These are phyloP conservation scores for Phytopythium cucurbitacearum DNA, from an alignment of 352 stramenopile species.

Conservation along the genomic window DNA sequence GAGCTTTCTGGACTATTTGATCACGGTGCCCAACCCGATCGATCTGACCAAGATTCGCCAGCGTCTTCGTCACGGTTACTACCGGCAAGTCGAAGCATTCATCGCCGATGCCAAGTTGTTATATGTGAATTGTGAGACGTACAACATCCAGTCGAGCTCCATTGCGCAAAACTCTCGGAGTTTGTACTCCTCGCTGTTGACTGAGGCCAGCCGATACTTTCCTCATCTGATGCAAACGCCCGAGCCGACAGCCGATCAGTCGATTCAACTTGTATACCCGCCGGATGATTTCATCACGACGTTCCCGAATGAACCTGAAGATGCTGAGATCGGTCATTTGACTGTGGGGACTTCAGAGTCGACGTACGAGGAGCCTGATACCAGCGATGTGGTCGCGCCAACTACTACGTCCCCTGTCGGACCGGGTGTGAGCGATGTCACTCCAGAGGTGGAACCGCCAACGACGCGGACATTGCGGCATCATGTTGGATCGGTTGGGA, in stretches of 20 bases:
- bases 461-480: neutral
- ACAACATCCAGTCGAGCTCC: slow-evolving; percentile 74
- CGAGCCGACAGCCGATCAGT: slow-evolving; percentile 1
- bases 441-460: neutral
- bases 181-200: slow-evolving; percentile 53
- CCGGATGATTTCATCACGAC: slow-evolving; percentile 51
- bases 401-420: neutral
- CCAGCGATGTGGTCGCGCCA: neutral
- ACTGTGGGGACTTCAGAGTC: slow-evolving; percentile 4
- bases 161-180: slow-evolving; percentile 84
- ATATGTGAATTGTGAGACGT: slow-evolving; percentile 76
- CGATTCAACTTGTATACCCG: slow-evolving; percentile 21
- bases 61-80: slow-evolving; percentile 63
- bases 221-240: slow-evolving; percentile 32
- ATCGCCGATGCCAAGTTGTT: slow-evolving; percentile 74
- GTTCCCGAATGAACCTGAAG: slow-evolving; percentile 30
- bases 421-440: neutral
- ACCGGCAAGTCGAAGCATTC: slow-evolving; percentile 82
- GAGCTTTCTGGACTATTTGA: slow-evolving; percentile 74
- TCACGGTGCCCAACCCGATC: slow-evolving; percentile 81
- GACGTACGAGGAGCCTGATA: slow-evolving; percentile 7
- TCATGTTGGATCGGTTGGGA: too few relatives aligned
- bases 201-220: slow-evolving; percentile 59
- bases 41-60: slow-evolving; percentile 78
- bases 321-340: slow-evolving; percentile 19